A percentile compares a stretch with the other conserved stretches of the same genome.
phyloP scores from a whole-genome alignment of 2,329 filamentous ascomycete genomes.

The Rhinocladiella mackenziei region DNA sequence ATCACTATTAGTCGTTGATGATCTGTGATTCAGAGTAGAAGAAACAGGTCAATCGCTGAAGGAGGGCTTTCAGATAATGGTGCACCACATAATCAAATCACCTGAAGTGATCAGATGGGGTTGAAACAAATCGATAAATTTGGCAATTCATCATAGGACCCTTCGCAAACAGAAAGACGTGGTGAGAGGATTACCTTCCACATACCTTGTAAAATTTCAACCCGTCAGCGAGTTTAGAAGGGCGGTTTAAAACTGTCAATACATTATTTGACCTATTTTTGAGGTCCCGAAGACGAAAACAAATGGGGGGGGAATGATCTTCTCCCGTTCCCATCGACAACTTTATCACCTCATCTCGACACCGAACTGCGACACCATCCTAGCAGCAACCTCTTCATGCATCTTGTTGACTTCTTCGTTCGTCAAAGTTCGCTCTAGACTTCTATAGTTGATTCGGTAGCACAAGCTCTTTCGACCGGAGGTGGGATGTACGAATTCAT shows the following conservation, averaged over 20 bases:
- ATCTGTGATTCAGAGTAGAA: no score
- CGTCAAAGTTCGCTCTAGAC: conserved; percentile 83
- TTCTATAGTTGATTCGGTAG: conserved; percentile 91
- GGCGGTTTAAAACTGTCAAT: no score
- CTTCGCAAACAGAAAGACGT: background rate
- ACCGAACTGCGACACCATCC: conserved; percentile 63
- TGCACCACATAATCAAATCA: conserved; percentile 18
- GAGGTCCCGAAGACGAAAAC: no score
- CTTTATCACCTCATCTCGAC: conserved; percentile 66
- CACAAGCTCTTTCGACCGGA: conserved; percentile 78
- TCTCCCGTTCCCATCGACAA: background rate
- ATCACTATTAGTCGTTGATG: no score
- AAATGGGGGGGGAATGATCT: background rate
- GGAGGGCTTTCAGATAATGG: conserved; percentile 5
- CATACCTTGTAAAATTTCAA: no score
- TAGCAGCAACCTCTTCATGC: conserved; percentile 63
- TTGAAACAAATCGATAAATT: conserved; percentile 16
- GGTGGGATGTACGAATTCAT: conserved; percentile 85
- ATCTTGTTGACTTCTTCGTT: conserved; percentile 73
- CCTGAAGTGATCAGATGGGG: conserved; percentile 15
- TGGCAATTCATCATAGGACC: conserved; percentile 18
- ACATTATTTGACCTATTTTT: no score
- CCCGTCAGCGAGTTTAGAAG: no score
- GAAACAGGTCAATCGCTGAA: no score
- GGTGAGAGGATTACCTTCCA: no score